Base-by-base conservation (phyloP, 2,329 filamentous ascomycete genomes). In the Pseudopyrenochaeta lycopersici region DNA sequence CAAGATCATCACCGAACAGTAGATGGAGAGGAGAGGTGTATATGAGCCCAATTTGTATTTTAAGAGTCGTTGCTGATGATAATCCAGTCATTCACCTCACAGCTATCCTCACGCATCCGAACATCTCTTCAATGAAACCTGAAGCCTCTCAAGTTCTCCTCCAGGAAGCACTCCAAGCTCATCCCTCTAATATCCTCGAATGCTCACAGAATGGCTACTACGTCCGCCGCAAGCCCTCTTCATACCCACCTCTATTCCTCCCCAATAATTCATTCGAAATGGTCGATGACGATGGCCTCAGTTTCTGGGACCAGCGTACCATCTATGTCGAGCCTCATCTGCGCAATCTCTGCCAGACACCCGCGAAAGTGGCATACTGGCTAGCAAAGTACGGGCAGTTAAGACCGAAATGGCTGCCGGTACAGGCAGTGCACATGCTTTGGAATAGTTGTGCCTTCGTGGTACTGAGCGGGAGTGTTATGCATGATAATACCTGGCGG, bases 321-420 rank as follows among this genome's bases (percentile, higher is more conserved):
- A 70, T 76, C 35, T 76, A 76, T 36, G 68, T 76, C 23, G 73
- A 76, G 43, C 71, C 73, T n/a, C 72, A 74, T 47, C 41, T 65
- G 7, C 67, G 66, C 23, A 64, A 64, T 30, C 55, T 74, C 7
- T 72, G 67, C 44, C 66, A 68, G 35, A 69, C 61, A 29, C 71
- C 70, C 1, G 70, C 70, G 2, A 68, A 57, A 39, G 59, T 75
- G 2, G 66, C 71, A 27, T 55, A 70, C 17, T 73, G 67, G 67
- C 58, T 76, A n/a, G 53, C 63, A 33, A 47, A 66, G 30, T 60
- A 73, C 39, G 71, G 70, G 10, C 49, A 66, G 12, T 15, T 74
- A 18, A 62, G 60, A 36, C 44, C 62, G 7, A 74, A 74, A 46
- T 74, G 69, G 71, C 52, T 74, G 15, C 73, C 73, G 1, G 63